Evolutionary conservation across 352 stramenopile genomes (phyloP).

Genomic region (Phytophthora sojae): DNA sequence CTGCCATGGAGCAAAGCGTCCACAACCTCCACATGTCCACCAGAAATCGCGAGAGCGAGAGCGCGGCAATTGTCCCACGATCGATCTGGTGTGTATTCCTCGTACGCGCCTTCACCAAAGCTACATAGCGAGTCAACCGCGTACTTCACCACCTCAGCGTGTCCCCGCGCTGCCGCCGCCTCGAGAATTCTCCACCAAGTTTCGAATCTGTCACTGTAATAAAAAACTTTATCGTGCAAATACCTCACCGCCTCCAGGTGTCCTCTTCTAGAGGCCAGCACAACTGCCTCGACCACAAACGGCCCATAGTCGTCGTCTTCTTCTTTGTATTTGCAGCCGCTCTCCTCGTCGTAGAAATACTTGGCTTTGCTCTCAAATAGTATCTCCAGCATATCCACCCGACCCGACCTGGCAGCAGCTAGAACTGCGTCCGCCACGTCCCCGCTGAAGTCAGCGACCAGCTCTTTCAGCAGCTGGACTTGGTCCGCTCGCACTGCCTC

Average conservation of each 20-base stretch:
- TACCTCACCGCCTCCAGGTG: conserved; percentile 4
- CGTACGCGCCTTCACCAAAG: too few relatives aligned
- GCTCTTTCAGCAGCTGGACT: background rate
- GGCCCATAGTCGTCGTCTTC: too few relatives aligned
- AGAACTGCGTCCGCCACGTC: conserved; percentile 1
- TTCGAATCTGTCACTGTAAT: too few relatives aligned
- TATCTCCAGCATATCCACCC: conserved; percentile 5
- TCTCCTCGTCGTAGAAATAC: background rate
- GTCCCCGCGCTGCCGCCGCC: background rate
- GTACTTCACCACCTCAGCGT: conserved; percentile 4
- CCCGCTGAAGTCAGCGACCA: background rate
- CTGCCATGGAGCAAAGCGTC: conserved; percentile 6
- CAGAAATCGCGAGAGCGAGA: background rate
- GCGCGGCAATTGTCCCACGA: background rate
- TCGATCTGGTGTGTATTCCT: background rate
- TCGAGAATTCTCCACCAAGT: conserved; percentile 1
- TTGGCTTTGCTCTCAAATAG: background rate
- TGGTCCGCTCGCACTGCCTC: background rate
- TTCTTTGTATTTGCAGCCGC: background rate
- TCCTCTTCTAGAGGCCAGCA: background rate
- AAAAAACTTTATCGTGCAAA: background rate
- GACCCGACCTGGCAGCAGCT: background rate
- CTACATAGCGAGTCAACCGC: background rate
- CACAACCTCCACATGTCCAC: conserved; percentile 4
- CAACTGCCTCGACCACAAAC: conserved; percentile 1